phyloP scores from a whole-genome alignment of 2,329 filamentous ascomycete species.

The Pseudogymnoascus sp. region DNA sequence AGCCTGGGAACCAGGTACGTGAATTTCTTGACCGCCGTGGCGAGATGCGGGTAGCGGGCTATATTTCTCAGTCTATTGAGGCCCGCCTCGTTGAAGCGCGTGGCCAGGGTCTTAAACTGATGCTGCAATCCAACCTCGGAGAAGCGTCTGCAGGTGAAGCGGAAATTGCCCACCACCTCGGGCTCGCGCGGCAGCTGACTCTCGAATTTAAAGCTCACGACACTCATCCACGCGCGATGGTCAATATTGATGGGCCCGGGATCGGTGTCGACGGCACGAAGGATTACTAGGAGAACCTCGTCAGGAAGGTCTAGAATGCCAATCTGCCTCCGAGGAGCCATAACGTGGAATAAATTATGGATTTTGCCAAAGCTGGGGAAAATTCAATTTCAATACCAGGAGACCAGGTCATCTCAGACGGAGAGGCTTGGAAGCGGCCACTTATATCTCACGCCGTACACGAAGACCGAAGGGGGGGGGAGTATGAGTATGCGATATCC shows the following conservation, averaged over 20 bases:
- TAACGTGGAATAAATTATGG: conserved; percentile 6
- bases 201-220: conserved; percentile 5
- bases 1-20: conserved; percentile 54
- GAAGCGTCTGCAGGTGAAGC: conserved; percentile 42
- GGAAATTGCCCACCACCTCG: conserved; percentile 28
- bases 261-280: conserved; percentile 5
- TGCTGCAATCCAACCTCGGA: conserved; percentile 42
- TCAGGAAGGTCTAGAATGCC: conserved; percentile 6
- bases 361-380: conserved; percentile 5
- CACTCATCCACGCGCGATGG: conserved; percentile 6
- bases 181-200: conserved; percentile 3
- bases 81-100: conserved; percentile 42
- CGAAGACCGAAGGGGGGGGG: neutral
- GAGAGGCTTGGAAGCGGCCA: neutral
- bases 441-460: conserved; percentile 1
- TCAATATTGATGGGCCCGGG: conserved; percentile 4
- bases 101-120: conserved; percentile 43
- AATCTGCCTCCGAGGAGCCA: conserved; percentile 5
- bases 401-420: conserved; percentile 4
- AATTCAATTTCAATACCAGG: conserved; percentile 7
- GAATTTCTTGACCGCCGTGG: conserved; percentile 50
- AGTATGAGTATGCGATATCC: neutral
- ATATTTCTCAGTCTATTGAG: conserved; percentile 43
- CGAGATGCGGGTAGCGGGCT: conserved; percentile 41
- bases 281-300: conserved; percentile 7